phyloP scores from a whole-genome alignment of 805 yeast genomes.

The Wickerhamomyces mucosus region DNA sequence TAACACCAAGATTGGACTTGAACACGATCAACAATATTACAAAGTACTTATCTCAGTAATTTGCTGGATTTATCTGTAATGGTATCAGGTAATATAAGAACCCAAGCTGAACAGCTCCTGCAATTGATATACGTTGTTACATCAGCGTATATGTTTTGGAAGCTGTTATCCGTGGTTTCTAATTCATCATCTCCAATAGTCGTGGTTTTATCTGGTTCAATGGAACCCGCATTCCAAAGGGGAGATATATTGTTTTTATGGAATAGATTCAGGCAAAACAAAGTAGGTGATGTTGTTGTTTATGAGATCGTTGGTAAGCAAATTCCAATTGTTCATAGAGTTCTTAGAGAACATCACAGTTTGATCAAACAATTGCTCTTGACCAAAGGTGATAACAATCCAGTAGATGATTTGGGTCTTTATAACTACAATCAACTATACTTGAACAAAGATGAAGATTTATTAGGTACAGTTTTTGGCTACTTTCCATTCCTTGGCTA shows the following conservation, averaged over 20 bases:
- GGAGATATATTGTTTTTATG: constrained; percentile 89
- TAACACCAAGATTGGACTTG: background rate
- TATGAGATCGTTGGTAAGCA: constrained; percentile 70
- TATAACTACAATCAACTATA: constrained; percentile 73
- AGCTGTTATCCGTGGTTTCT: constrained; percentile 62
- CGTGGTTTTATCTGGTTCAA: constrained; percentile 94
- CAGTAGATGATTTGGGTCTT: constrained; percentile 79
- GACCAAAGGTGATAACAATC: constrained; percentile 96
- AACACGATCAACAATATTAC: background rate
- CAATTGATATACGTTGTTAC: constrained; percentile 72
- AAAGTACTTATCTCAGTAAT: background rate
- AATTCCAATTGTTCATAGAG: constrained; percentile 97
- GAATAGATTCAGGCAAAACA: constrained; percentile 62
- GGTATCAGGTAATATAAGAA: constrained; percentile 26
- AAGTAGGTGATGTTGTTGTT: constrained; percentile 91
- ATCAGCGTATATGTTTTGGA: constrained; percentile 90
- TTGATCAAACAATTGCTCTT: constrained; percentile 54
- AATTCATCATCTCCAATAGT: constrained; percentile 90
- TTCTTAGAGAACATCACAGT: constrained; percentile 71
- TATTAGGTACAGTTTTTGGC: constrained; percentile 87
- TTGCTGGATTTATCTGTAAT: background rate
- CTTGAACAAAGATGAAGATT: constrained; percentile 65
- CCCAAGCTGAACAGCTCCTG: constrained; percentile 55
- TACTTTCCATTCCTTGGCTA: constrained; percentile 88
- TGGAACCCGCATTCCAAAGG: constrained; percentile 99